These are phyloP conservation scores for Alternaria longipes DNA, from an alignment of 2,329 filamentous ascomycete species.

Conservation along the genomic window DNA sequence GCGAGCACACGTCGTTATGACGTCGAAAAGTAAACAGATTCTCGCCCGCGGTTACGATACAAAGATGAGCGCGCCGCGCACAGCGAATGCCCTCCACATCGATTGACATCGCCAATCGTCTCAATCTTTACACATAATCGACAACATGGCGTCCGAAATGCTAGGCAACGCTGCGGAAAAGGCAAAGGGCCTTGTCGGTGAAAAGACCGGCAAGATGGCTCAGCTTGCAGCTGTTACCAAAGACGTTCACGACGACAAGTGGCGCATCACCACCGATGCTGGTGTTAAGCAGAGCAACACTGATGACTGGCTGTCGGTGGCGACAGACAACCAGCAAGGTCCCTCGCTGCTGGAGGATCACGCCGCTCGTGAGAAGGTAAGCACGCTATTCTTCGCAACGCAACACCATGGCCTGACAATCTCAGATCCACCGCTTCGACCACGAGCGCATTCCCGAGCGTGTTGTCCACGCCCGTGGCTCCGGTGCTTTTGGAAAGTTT, in stretches of 20 bases:
- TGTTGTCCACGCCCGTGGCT: conserved; percentile 72
- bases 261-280: conserved; percentile 77
- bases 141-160: conserved; percentile 45
- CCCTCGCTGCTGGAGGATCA: conserved; percentile 76
- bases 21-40: conserved; percentile 28
- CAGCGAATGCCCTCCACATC: background rate
- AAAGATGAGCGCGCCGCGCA: conserved; percentile 12
- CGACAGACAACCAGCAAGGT: conserved; percentile 69
- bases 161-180: conserved; percentile 41
- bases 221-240: conserved; percentile 69
- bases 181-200: conserved; percentile 46
- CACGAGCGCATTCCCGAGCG: conserved; percentile 75
- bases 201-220: conserved; percentile 63
- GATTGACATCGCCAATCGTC: conserved; percentile 15
- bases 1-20: conserved; percentile 31
- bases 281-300: conserved; percentile 77
- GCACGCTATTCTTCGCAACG: background rate
- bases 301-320: conserved; percentile 79
- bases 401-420: conserved; percentile 10
- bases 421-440: conserved; percentile 76
- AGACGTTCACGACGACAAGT: conserved; percentile 63
- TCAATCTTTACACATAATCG: conserved; percentile 3
- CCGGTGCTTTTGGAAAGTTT: conserved; percentile 73
- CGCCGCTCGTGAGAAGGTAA: conserved; percentile 76
- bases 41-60: conserved; percentile 10